These are phyloP conservation scores for Wickerhamomyces sp. DNA, from an alignment of 1,139 yeast genomes.

Conservation along the genomic window DNA sequence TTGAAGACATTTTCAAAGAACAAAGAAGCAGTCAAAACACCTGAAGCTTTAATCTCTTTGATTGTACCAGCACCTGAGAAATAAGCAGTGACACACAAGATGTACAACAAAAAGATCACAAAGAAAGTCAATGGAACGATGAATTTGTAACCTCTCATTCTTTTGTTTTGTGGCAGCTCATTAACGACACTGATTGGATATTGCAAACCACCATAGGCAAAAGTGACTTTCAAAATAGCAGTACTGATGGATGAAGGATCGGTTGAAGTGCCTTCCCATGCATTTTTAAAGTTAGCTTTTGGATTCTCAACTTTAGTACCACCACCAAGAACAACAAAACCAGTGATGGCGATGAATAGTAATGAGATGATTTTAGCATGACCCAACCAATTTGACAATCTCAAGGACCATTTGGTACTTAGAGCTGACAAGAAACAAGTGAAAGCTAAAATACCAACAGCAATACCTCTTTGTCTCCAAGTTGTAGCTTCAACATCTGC, in stretches of 20 bases:
- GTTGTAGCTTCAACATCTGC: conserved; percentile 31
- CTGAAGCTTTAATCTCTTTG: conserved; percentile 30
- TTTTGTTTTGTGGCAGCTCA: conserved; percentile 21
- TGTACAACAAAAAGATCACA: conserved; percentile 32
- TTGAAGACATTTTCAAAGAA: conserved; percentile 34
- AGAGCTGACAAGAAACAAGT: conserved; percentile 27
- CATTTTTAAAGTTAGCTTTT: conserved; percentile 30
- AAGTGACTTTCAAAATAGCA: conserved; percentile 39
- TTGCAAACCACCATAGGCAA: conserved; percentile 36
- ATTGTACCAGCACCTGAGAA: conserved; percentile 33
- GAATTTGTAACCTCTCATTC: conserved; percentile 22
- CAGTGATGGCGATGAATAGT: conserved; percentile 32
- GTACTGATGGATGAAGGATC: conserved; percentile 38
- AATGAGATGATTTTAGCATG: conserved; percentile 36
- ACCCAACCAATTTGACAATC: conserved; percentile 34
- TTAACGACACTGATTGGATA: conserved; percentile 38
- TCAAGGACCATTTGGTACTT: conserved; percentile 32
- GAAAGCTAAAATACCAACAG: conserved; percentile 32
- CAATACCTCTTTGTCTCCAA: conserved; percentile 41
- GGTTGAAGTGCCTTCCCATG: conserved; percentile 37
- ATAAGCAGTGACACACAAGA: conserved; percentile 34
- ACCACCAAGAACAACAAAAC: conserved; percentile 38
- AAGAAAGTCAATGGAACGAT: conserved; percentile 34
- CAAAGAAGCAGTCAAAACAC: conserved; percentile 31
- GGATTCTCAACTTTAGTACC: conserved; percentile 32